Base-by-base conservation (phyloP, 1,139 yeast genomes). In the Scheffersomyces titani region DNA sequence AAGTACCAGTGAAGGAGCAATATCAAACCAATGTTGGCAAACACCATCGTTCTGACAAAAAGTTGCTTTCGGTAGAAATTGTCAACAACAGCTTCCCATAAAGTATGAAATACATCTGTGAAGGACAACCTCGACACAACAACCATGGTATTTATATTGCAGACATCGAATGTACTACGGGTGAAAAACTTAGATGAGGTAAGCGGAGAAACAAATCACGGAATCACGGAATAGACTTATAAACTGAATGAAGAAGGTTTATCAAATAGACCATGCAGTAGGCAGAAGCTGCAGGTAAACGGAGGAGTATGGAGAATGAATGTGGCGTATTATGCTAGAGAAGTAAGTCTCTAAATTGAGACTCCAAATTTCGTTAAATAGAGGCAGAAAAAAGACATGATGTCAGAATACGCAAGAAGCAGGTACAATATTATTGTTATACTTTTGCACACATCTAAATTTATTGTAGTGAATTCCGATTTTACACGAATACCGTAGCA, bases 1-100 rank as follows among this genome's bases (percentile, higher is more conserved):
- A 52, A 52, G 44, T 51, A 40, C 16, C 52, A 21, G 49, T 55
- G 59, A 52, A 54, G 21, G 7, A 49, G 54, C 44, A 54, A 47
- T 19, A 52, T 47, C 22, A 52, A 13, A 6, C 51, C 54, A 18
- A 57, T 20, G 20, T 46, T 18, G 45, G 51, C 44, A 30, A 58
- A 18, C 22, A 52, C 11, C 55, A 56, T 47, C 44, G 54, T 51
- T 36, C 49, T 54, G 52, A 54, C 36, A 9, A 51, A 44, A 5
- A 19, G 2, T 46, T 46, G 49, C 22, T 46, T 46, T 20, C 49
- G 49, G n/a, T 46, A 46, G 49, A 46, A 20, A 22, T 6, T 46
- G 3, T 46, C 49, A 18, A 46, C 49, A 13, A 46, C 11, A 3
- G 24, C 19, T n/a, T 46, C 49, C 16, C 22, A 46, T 16, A 46